Base-by-base conservation (phyloP, 2,329 filamentous ascomycete genomes). In the Falciphora oryzae region DNA sequence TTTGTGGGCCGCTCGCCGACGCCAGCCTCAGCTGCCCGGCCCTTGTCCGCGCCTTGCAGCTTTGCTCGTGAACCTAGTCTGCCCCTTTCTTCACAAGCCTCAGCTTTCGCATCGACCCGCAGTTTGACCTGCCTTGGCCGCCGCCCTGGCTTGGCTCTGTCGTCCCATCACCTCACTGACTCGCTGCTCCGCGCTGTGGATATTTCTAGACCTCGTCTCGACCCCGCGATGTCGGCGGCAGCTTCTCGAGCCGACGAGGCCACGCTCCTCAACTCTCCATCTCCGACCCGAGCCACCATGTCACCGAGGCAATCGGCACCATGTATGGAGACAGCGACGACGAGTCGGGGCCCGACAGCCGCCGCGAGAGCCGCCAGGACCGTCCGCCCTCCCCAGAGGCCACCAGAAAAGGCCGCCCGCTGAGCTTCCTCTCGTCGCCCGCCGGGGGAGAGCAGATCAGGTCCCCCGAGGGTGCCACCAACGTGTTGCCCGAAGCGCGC, bases 251-350 rank as follows among this genome's bases (percentile, higher is more conserved):
- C 74, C 83, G 83, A 75, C 84, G 84, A 72, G 84, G 84, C 69
- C 84, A 86, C 75, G 76, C 76, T 66, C 83, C 77, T 72, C 83
- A 86, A 71, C 78, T 86, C 62, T 87, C 85, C 65, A 87, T 96
- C 75, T 95, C 91, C 76, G 93, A 97, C 78, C 90, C 93, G 67
- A 92, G 85, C 78, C 92, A 97, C 78, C 93, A 97, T 85, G 92
- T 97, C 74, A 97, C 93, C 65, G 93, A 97, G 76, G 90, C 92
- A 66, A 96, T 97, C 76, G 92, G 92, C 63, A 93, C 93, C 71
- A 85, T 96, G 77, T 97, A 97, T 77, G 91, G 90, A 72, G 89
- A 92, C 73, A 85, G 87, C 72, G 86, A 88, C 69, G 85, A 91
- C 71, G 83, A 86, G 70, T 85, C 77, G 2, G 70, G 74, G 32